A percentile compares a stretch with the other conserved stretches of the same genome.
Conservation (phyloP, 495 filamentous ascomycete species). For the Lindgomyces ingoldianus region DNA sequence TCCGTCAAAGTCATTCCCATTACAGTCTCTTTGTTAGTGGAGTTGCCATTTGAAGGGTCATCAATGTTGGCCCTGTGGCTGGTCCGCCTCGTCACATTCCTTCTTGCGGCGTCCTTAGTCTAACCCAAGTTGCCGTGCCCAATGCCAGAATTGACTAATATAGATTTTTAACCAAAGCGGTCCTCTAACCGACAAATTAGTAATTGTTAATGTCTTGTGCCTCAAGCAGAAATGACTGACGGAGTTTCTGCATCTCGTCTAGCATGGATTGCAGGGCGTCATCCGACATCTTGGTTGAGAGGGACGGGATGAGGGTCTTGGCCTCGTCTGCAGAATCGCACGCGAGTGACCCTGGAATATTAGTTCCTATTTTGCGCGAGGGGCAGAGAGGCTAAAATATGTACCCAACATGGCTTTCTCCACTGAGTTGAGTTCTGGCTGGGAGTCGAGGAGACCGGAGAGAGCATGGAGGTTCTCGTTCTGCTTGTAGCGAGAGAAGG, state of each 20-base stretch:
- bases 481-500: constrained; percentile 91
- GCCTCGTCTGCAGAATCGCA: constrained; percentile 93
- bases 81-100: neutral
- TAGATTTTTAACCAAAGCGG: constrained; percentile 5
- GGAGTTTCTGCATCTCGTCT: constrained; percentile 78
- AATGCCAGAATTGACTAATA: neutral
- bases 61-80: no score
- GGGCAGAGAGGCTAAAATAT: constrained; percentile 15
- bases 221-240: constrained; percentile 5
- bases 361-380: neutral
- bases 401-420: constrained; percentile 90
- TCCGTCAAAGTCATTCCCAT: neutral
- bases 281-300: constrained; percentile 84
- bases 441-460: constrained; percentile 73
- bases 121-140: no score
- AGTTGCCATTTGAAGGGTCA: no score
- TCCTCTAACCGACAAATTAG: constrained; percentile 20
- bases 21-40: no score
- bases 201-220: neutral
- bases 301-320: constrained; percentile 89
- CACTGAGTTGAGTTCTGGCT: constrained; percentile 81
- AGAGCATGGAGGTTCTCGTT: constrained; percentile 92
- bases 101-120: neutral
- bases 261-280: constrained; percentile 82
- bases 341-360: constrained; percentile 72